phyloP scores from a whole-genome alignment of 2,329 filamentous ascomycete species.

The Sporothrix brunneoviolacea region DNA sequence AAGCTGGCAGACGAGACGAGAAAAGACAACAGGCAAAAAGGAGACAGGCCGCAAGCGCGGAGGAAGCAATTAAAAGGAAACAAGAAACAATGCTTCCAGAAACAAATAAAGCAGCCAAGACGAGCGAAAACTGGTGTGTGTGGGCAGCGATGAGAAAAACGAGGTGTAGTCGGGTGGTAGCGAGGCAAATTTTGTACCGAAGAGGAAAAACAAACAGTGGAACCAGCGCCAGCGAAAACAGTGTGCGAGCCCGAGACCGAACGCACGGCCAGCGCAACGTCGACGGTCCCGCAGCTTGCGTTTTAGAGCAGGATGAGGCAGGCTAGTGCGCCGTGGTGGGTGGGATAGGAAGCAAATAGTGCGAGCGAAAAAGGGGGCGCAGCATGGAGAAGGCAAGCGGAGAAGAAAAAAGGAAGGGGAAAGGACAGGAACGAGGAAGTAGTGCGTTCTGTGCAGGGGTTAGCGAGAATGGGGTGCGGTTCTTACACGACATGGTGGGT shows the following conservation, averaged over 20 bases:
- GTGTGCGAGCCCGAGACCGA: background rate
- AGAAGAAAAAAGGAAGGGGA: background rate
- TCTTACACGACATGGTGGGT: constrained; percentile 9
- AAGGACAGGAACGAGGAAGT: background rate
- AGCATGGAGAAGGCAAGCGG: constrained; percentile 5
- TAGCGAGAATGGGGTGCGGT: background rate
- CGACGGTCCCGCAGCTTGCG: background rate
- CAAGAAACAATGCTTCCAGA: background rate
- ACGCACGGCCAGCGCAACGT: constrained; percentile 3
- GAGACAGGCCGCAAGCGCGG: too few relatives aligned
- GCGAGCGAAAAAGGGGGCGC: constrained; percentile 6
- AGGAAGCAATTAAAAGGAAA: background rate
- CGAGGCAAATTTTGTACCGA: background rate
- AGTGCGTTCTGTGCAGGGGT: constrained; percentile 2
- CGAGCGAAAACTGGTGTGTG: background rate
- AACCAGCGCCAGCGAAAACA: background rate
- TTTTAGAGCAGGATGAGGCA: background rate
- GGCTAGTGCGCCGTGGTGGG: background rate
- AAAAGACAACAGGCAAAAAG: background rate
- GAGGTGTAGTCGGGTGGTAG: background rate
- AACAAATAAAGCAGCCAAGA: too few relatives aligned
- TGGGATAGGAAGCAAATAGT: background rate
- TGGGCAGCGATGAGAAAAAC: background rate
- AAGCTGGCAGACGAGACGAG: background rate
- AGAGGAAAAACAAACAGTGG: constrained; percentile 3